Evolutionary conservation across 2,329 filamentous ascomycete species (phyloP).

Genomic region (Penicillium sclerotiorum): DNA sequence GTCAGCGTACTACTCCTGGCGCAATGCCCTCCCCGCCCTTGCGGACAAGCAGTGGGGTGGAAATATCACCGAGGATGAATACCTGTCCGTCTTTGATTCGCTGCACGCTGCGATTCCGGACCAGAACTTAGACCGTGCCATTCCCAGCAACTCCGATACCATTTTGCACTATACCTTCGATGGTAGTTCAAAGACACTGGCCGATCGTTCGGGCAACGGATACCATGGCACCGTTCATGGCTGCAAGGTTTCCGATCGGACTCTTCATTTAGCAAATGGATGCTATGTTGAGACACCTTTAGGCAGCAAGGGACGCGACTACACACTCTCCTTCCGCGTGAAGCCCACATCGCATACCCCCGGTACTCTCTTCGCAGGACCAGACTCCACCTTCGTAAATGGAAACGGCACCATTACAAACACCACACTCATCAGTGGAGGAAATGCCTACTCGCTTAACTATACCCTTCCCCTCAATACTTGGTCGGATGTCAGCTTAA

Average conservation of each 20-base stretch:
- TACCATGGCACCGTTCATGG: slow-evolving; percentile 43
- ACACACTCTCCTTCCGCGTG: slow-evolving; percentile 55
- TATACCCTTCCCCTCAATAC: slow-evolving; percentile 42
- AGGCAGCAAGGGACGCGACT: slow-evolving; percentile 56
- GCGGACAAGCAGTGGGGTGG: slow-evolving; percentile 61
- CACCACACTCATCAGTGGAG: slow-evolving; percentile 42
- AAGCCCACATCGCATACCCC: slow-evolving; percentile 36
- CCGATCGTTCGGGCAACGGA: slow-evolving; percentile 35
- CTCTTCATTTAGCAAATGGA: slow-evolving; percentile 35
- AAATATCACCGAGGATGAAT: slow-evolving; percentile 46
- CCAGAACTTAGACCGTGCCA: slow-evolving; percentile 52
- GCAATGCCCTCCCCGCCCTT: slow-evolving; percentile 48
- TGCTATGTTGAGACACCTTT: slow-evolving; percentile 54
- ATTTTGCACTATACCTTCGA: slow-evolving; percentile 51
- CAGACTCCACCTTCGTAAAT: slow-evolving; percentile 46
- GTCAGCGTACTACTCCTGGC: slow-evolving; percentile 54
- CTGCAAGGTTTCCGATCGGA: slow-evolving; percentile 38
- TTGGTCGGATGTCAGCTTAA: slow-evolving; percentile 41
- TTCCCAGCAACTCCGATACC: slow-evolving; percentile 42
- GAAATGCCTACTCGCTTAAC: slow-evolving; percentile 45
- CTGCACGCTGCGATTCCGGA: slow-evolving; percentile 48
- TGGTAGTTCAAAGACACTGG: slow-evolving; percentile 32
- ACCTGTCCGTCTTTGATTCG: slow-evolving; percentile 40
- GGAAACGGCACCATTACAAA: slow-evolving; percentile 38
- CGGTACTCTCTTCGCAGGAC: slow-evolving; percentile 47